Percentiles rank a stretch among this genome's conserved stretches.
Conservation (phyloP, 1,284 basidiomycete species). For the Ustanciosporium gigantosporum region DNA sequence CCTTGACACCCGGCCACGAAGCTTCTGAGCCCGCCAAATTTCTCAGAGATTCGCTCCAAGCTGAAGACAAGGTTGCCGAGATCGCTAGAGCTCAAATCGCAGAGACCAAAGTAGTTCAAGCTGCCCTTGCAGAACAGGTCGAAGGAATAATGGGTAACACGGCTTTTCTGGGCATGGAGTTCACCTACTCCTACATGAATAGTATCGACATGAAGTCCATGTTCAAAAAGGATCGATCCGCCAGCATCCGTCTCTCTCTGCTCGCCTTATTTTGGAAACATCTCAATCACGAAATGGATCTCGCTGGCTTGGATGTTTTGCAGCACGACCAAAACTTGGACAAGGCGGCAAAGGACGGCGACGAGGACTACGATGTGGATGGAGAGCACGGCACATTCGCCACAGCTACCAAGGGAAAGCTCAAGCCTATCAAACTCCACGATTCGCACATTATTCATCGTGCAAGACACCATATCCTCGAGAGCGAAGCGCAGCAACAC, state of each 20-base stretch:
- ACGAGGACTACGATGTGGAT: slow-evolving; percentile 22
- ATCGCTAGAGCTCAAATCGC: slow-evolving; percentile 6
- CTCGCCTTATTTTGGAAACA: slow-evolving; percentile 34
- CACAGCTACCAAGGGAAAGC: slow-evolving; percentile 35
- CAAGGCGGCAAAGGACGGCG: not conserved
- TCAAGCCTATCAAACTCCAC: slow-evolving; percentile 61
- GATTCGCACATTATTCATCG: slow-evolving; percentile 36
- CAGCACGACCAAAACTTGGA: slow-evolving; percentile 13
- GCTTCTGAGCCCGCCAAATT: slow-evolving; percentile 5
- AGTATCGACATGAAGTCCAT: slow-evolving; percentile 60
- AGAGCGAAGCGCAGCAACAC: slow-evolving; percentile 62
- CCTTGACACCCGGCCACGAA: not conserved
- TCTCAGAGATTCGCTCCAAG: slow-evolving; percentile 9
- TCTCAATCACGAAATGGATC: slow-evolving; percentile 11
- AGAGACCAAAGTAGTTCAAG: slow-evolving; percentile 10
- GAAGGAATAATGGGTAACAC: slow-evolving; percentile 15
- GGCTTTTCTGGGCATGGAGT: slow-evolving; percentile 60
- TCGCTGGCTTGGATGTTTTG: slow-evolving; percentile 12
- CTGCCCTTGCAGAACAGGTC: slow-evolving; percentile 12
- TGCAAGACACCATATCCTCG: slow-evolving; percentile 62
- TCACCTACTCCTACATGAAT: slow-evolving; percentile 62
- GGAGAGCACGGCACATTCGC: slow-evolving; percentile 54
- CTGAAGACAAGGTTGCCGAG: slow-evolving; percentile 15
- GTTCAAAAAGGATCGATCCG: slow-evolving; percentile 14
- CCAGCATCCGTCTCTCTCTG: slow-evolving; percentile 21